Conservation (phyloP, 148 eudicot species). For the Camellia sinensis region DNA sequence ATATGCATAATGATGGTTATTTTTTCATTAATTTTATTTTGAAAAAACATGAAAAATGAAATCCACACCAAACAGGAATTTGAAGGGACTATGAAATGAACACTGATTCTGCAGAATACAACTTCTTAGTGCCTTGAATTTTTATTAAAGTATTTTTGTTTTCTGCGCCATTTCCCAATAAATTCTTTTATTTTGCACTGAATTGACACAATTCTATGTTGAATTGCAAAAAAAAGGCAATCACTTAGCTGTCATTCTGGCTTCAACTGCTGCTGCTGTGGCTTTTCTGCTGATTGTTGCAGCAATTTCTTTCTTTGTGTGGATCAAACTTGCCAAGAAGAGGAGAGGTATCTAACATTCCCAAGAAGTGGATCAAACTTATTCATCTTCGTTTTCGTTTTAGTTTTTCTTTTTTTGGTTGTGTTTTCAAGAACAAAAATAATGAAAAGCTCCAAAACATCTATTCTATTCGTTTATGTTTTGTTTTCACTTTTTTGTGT, state of each 20-base stretch:
- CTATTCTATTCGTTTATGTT: too few relatives aligned
- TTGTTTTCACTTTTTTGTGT: too few relatives aligned
- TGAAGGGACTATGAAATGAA: background rate
- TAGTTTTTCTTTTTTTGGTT: too few relatives aligned
- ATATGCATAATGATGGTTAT: too few relatives aligned
- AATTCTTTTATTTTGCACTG: background rate
- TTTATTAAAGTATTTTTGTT: background rate
- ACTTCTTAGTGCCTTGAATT: background rate
- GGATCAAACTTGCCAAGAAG: constrained; percentile 17
- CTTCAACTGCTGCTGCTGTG: constrained; percentile 20
- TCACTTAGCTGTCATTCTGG: constrained; percentile 27
- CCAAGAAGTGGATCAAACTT: too few relatives aligned
- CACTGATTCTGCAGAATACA: background rate
- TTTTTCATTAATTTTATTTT: too few relatives aligned
- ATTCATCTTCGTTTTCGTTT: too few relatives aligned
- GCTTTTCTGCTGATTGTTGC: constrained; percentile 31
- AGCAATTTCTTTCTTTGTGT: constrained; percentile 23
- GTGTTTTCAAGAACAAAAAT: too few relatives aligned
- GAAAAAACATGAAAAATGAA: too few relatives aligned
- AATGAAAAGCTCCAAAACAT: too few relatives aligned
- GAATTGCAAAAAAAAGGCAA: constrained; percentile 19
- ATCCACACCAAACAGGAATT: background rate
- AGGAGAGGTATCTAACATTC: constrained; percentile 27
- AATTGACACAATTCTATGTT: background rate
- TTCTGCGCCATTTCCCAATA: background rate